Evolutionary conservation across 2,329 filamentous ascomycete species (phyloP), one percentile per base, ranked within the genome.

Genomic region (Cercospora sp.): DNA sequence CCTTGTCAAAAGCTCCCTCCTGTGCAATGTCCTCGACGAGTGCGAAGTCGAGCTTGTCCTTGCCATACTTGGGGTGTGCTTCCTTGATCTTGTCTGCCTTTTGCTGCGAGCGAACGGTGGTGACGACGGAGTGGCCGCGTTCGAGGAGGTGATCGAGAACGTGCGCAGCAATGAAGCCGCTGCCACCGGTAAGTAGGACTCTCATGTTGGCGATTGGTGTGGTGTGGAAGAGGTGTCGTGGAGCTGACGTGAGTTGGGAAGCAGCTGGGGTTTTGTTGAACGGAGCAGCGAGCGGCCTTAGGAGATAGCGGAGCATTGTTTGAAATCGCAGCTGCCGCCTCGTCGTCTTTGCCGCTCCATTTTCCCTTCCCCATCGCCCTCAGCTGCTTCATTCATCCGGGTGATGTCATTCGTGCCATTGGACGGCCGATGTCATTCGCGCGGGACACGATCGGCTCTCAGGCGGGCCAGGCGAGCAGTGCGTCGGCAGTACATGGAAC

Each of bases 21-120:
- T 88, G 77, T 0, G 90, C 89, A 71, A 96, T 89, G 72, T 96
- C 91, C 60, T 88, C 84, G 12, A 96, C 90, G 68, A 94, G 86
- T 40, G 79, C 84, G 75, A 89, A 91, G 67, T 85, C 85, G 34
- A 91, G 82, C 76, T 87, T 86, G 66, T 85, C 84, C 66, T 86
- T 85, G 1, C 85, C 81, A 7, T 81, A 79, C 30, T 76, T 79
- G 55, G 84, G 82, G 74, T 88, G 84, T 21, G 83, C 84, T 21
- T 83, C 80, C 67, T 86, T 83, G 75, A 90, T 89, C 74, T 84
- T 86, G 71, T 88, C 82, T 49, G 86, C 88, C 77, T 90, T 90
- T 40, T 85, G 84, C 70, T 87, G 82, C 0, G 85, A 87, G 65
- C 88, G 82, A 24, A 89, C 88, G 12, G 87, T 90, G 6, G 87